Evolutionary conservation across 2,329 filamentous ascomycete species (phyloP).

Genomic region (Aspergillus neoniger): DNA sequence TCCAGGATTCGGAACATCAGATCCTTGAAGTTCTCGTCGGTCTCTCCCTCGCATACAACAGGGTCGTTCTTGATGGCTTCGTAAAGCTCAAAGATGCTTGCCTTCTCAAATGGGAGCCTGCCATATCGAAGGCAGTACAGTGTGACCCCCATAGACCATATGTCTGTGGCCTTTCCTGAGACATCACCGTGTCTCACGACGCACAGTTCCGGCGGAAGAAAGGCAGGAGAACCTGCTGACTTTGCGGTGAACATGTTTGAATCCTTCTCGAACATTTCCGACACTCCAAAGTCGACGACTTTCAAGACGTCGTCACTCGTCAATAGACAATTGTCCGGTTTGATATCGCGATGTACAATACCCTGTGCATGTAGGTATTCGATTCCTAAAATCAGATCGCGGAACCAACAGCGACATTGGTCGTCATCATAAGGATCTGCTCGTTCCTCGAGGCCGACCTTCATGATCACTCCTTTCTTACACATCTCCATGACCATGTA

Average conservation of each 20-base stretch:
- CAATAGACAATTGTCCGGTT: constrained; percentile 91
- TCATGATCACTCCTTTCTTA: constrained; percentile 97
- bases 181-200: constrained; percentile 82
- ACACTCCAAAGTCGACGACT: constrained; percentile 98
- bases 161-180: constrained; percentile 85
- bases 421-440: constrained; percentile 82
- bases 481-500: constrained; percentile 99
- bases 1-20: constrained; percentile 74
- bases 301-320: constrained; percentile 93
- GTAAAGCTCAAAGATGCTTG: constrained; percentile 81
- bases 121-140: constrained; percentile 92
- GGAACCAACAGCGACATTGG: constrained; percentile 85
- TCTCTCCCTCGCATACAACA: constrained; percentile 62
- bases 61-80: constrained; percentile 78
- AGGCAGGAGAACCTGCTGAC: constrained; percentile 90
- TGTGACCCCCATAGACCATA: constrained; percentile 98
- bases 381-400: constrained; percentile 90
- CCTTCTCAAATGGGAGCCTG: constrained; percentile 78
- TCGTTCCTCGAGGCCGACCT: constrained; percentile 80
- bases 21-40: constrained; percentile 70
- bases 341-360: constrained; percentile 94
- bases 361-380: constrained; percentile 95
- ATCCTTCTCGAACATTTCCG: constrained; percentile 93
- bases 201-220: constrained; percentile 90
- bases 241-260: constrained; percentile 88